A percentile compares a stretch with the other conserved stretches of the same genome.
Conservation (phyloP, 2,329 filamentous ascomycete species). For the Plenodomus tracheiphilus region DNA sequence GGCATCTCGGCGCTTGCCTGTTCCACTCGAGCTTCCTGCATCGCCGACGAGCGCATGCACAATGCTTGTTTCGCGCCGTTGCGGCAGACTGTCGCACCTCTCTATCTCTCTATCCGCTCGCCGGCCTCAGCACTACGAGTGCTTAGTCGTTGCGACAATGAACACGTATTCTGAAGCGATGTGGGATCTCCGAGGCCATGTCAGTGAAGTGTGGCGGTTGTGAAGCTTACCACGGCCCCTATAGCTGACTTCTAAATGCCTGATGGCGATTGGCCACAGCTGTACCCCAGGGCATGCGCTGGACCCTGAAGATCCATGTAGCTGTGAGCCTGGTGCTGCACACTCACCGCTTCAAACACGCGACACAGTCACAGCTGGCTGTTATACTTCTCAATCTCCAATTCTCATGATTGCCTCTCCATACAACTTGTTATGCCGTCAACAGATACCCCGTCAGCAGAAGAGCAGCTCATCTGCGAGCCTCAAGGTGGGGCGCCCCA, state of each 20-base stretch:
- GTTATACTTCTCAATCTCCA: slow-evolving; percentile 3
- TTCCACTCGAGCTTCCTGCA: background rate
- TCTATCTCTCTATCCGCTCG: background rate
- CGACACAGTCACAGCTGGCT: slow-evolving; percentile 13
- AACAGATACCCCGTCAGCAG: slow-evolving; percentile 26
- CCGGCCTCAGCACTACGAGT: background rate
- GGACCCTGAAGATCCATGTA: slow-evolving; percentile 29
- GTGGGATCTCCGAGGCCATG: background rate
- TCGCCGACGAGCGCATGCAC: background rate
- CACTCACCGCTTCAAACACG: slow-evolving; percentile 31
- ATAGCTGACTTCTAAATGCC: slow-evolving; percentile 15
- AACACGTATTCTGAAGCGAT: background rate
- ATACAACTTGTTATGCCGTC: slow-evolving; percentile 26
- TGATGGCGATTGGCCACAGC: slow-evolving; percentile 25
- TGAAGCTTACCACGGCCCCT: background rate
- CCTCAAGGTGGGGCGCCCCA: slow-evolving; percentile 47
- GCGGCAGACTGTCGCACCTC: background rate
- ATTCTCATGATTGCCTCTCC: background rate
- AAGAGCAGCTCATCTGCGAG: slow-evolving; percentile 47
- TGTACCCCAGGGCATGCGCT: slow-evolving; percentile 14
- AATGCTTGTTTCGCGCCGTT: slow-evolving; percentile 5
- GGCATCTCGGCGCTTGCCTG: background rate
- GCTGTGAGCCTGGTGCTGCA: slow-evolving; percentile 13
- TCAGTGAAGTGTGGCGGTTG: background rate
- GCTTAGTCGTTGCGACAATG: slow-evolving; percentile 4